phyloP scores from a whole-genome alignment of 73 alveolate species.

The Breviolum minutum region DNA sequence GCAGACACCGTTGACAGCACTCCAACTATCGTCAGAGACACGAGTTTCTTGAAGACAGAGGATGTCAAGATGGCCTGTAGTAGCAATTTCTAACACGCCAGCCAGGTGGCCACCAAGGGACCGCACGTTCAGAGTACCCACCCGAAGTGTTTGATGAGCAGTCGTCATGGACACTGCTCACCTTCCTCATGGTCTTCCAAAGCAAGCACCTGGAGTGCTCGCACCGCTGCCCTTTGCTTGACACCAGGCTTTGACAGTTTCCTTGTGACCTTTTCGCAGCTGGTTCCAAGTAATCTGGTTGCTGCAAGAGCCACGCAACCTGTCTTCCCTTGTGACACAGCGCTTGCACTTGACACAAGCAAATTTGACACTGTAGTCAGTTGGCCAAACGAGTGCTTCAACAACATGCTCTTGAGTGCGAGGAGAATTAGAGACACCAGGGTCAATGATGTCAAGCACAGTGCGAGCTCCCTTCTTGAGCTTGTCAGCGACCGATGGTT shows the following conservation, averaged over 20 bases:
- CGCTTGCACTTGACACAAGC: not conserved
- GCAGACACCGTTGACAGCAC: not conserved
- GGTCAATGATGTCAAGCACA: not conserved
- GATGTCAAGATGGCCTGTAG: not conserved
- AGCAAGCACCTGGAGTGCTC: not conserved
- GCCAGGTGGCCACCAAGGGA: not conserved
- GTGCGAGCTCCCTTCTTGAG: not conserved
- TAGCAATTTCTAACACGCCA: not conserved
- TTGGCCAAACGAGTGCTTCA: conserved; percentile 18
- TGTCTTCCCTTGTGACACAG: not conserved
- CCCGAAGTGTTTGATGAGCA: not conserved
- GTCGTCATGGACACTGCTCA: not conserved
- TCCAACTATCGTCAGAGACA: not conserved
- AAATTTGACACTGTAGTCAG: not conserved
- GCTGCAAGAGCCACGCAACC: not conserved
- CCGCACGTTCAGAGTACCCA: conserved; percentile 36
- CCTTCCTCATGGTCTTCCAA: not conserved
- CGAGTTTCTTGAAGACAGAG: conserved; percentile 20
- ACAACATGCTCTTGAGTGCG: not conserved
- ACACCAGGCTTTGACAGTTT: not conserved
- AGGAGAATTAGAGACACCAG: not conserved
- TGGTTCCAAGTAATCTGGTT: not conserved
- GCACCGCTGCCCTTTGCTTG: not conserved
- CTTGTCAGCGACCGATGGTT: not conserved
- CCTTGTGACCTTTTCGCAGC: not conserved